These are phyloP conservation scores for Globisporangium cederbergense DNA, from an alignment of 352 stramenopile species.

Conservation along the genomic window DNA sequence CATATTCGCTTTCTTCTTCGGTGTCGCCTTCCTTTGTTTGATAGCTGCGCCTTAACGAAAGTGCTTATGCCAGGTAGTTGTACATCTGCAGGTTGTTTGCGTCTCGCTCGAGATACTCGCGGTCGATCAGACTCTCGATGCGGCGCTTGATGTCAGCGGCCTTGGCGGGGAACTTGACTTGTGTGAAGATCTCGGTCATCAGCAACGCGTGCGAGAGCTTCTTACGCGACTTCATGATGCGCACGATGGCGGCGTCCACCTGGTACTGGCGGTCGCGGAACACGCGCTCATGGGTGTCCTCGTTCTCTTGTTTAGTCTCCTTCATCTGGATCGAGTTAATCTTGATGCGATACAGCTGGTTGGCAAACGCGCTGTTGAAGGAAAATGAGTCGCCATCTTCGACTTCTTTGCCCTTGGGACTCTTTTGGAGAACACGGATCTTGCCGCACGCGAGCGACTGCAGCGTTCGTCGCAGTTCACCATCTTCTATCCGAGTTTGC, in stretches of 20 bases:
- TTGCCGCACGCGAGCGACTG: conserved; percentile 90
- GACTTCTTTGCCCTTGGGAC: conserved; percentile 85
- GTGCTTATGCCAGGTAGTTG: conserved; percentile 79
- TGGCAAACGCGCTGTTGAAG: conserved; percentile 85
- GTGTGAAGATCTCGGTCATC: conserved; percentile 95
- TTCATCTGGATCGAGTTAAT: conserved; percentile 96
- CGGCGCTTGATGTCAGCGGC: conserved; percentile 83
- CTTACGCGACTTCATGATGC: conserved; percentile 99
- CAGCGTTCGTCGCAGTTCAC: conserved; percentile 86
- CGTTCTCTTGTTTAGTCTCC: conserved; percentile 92
- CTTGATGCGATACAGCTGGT: conserved; percentile 90
- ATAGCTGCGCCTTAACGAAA: background rate
- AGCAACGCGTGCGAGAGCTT: conserved; percentile 93
- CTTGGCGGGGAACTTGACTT: conserved; percentile 89
- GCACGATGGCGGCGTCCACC: conserved; percentile 95
- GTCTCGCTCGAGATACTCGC: conserved; percentile 87
- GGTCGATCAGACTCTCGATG: conserved; percentile 88
- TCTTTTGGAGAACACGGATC: conserved; percentile 85
- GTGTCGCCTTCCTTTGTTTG: background rate
- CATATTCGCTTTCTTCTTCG: background rate
- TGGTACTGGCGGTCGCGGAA: conserved; percentile 93
- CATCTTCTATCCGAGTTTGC: conserved; percentile 87
- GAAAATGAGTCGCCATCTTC: conserved; percentile 80
- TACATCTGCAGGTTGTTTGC: conserved; percentile 77
- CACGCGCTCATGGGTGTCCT: conserved; percentile 92